A percentile compares a stretch with the other conserved stretches of the same genome.
Conservation (phyloP, 2,329 filamentous ascomycete species). For the Fonsecaea erecta region DNA sequence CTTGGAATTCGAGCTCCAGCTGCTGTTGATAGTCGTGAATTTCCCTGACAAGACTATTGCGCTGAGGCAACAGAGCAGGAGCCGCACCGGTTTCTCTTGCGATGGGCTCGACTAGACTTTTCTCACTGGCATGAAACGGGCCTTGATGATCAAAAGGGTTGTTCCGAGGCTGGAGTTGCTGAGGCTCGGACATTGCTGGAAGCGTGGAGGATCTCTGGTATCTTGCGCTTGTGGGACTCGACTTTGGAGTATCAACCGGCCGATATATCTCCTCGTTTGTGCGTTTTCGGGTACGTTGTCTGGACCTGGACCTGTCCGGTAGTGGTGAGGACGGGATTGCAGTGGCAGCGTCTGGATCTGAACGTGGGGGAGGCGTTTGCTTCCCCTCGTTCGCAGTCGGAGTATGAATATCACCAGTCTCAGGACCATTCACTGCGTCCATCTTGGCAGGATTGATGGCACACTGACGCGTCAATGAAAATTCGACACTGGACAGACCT, state of each 20-base stretch:
- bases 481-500: neutral
- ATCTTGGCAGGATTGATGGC: slow-evolving; percentile 10
- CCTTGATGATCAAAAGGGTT: neutral
- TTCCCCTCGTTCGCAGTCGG: slow-evolving; percentile 20
- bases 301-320: slow-evolving; percentile 18
- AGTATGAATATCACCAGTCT: slow-evolving; percentile 9
- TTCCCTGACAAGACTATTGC: slow-evolving; percentile 27
- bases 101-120: neutral
- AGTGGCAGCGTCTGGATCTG: slow-evolving; percentile 1
- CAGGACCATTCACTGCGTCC: slow-evolving; percentile 11
- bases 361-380: slow-evolving; percentile 16
- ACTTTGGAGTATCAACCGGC: slow-evolving; percentile 13
- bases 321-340: slow-evolving; percentile 27
- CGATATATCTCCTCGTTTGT: slow-evolving; percentile 34
- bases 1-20: slow-evolving; percentile 32
- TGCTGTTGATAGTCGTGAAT: slow-evolving; percentile 30
- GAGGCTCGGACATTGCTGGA: neutral
- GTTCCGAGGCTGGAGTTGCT: neutral
- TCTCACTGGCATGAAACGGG: neutral
- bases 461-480: neutral
- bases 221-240: slow-evolving; percentile 23
- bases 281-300: slow-evolving; percentile 28
- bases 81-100: neutral
- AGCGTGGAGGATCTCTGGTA: slow-evolving; percentile 15
- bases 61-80: neutral